These are phyloP conservation scores for Tagetes patula DNA, from an alignment of 129 eudicot genomes.

Conservation along the genomic window DNA sequence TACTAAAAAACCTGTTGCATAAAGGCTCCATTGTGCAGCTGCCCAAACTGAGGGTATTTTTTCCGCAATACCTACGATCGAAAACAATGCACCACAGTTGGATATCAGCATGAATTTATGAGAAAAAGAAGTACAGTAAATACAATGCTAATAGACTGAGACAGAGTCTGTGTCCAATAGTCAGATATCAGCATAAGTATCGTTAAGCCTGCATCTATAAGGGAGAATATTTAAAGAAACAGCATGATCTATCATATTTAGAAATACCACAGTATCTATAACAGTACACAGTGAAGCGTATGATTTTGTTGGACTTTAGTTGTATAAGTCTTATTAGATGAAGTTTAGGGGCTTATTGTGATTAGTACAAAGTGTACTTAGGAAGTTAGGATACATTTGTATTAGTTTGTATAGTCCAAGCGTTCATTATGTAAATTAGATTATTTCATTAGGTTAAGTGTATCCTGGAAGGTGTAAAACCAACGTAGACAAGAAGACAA, in stretches of 20 bases:
- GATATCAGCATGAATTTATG: not conserved
- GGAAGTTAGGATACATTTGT: no score
- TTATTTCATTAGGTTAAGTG: no score
- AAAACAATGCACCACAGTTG: conserved; percentile 17
- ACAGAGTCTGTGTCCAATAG: not conserved
- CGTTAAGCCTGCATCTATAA: conserved; percentile 1
- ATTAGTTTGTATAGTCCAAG: no score
- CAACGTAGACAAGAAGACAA: no score
- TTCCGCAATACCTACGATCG: conserved; percentile 68
- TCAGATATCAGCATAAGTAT: not conserved
- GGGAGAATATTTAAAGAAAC: not conserved
- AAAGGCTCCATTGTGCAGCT: conserved; percentile 82
- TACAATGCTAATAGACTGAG: not conserved
- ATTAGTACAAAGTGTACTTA: no score
- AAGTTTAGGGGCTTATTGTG: no score
- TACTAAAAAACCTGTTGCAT: conserved; percentile 80
- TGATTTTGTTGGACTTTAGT: not conserved
- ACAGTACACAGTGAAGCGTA: conserved; percentile 1
- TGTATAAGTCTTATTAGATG: no score
- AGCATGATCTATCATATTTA: conserved; percentile 4
- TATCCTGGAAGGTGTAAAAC: no score
- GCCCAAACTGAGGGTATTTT: conserved; percentile 95
- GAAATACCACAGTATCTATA: conserved; percentile 11
- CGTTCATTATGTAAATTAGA: no score
- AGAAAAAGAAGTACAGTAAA: conserved; percentile 9